Base-by-base conservation (phyloP, 179 eudicot species). In the Vitellaria paradoxa region DNA sequence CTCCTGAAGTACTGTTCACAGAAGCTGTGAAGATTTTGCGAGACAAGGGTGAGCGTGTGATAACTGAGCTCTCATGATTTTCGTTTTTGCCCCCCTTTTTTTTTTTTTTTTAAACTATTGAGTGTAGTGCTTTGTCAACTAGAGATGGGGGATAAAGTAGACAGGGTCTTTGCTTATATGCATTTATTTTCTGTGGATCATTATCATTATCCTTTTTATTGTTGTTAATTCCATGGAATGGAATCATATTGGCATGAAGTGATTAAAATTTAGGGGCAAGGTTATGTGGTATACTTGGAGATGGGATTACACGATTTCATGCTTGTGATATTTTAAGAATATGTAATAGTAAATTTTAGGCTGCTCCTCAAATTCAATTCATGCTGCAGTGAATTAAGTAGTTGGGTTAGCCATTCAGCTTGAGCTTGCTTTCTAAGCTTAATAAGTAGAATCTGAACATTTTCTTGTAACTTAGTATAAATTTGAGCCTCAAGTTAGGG, bases 11-110 rank as follows among this genome's bases (percentile, higher is more conserved):
- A 69, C 90, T 95, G 57, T 93, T 95, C 82, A 91, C 92, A 0
- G 97, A 95, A 89, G 97, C 97, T 78, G 92, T 91, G 79, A 89
- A 93, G 89, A 89, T 95, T 56, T 84, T 93, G 89, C 93, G 90
- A 87, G 97, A 89, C 68, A 94, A 94, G 83, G 90, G 97, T 72
- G 91, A 76, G 77, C 85, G 93, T 26, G 84, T 93, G 68, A 89
- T 94, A 67, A 90, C 91, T 1, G 97, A 89, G 84, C 90, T 95
- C 78, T 93, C 97, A 26, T 93, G 85, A 88, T 71, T 30, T 30
- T 30, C 2, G 18, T 53, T 37, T 63, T 52, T 49, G 52, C 9
- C 52, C 9, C 52, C n/a, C n/a, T n/a, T n/a, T n/a, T 30, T 30
- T 0, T 14, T 64, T 50, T 1, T 21, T 3, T 65, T 57, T 57